These are phyloP conservation scores for Primulina tabacum DNA, from an alignment of 257 asterid genomes.

Conservation along the genomic window DNA sequence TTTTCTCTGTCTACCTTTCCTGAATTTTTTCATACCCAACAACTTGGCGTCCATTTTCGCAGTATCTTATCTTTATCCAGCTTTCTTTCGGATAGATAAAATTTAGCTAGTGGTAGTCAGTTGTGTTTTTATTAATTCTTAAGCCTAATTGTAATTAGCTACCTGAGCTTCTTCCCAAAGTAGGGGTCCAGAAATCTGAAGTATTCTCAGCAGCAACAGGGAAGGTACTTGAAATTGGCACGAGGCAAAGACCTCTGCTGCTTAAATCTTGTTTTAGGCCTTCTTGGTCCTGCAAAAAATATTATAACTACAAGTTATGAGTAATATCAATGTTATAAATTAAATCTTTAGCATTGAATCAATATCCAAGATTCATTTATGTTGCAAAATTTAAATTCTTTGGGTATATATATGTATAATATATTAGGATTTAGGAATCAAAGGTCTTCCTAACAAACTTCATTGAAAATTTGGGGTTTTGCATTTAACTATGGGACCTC, in stretches of 20 bases:
- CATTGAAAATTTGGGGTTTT: too few relatives aligned
- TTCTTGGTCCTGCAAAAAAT: slow-evolving; percentile 41
- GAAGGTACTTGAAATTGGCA: slow-evolving; percentile 77
- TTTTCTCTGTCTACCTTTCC: slow-evolving; percentile 27
- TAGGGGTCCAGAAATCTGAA: slow-evolving; percentile 72
- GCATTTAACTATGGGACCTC: too few relatives aligned
- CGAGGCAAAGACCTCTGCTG: slow-evolving; percentile 77
- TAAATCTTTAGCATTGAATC: neutral
- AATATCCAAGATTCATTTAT: too few relatives aligned
- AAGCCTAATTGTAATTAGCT: slow-evolving; percentile 12
- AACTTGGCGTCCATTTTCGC: slow-evolving; percentile 26
- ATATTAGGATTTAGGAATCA: neutral
- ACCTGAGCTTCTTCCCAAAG: slow-evolving; percentile 57
- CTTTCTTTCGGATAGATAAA: slow-evolving; percentile 20
- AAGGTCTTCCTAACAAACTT: too few relatives aligned
- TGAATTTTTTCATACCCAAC: slow-evolving; percentile 28
- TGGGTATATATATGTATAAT: too few relatives aligned
- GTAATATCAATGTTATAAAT: slow-evolving; percentile 7
- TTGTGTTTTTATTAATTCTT: too few relatives aligned
- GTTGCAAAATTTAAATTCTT: slow-evolving; percentile 7
- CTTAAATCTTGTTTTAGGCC: slow-evolving; percentile 44
- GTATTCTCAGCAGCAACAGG: slow-evolving; percentile 63
- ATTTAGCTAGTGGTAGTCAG: slow-evolving; percentile 9
- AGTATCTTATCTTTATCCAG: slow-evolving; percentile 16
- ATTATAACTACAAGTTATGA: neutral